Evolutionary conservation across 805 yeast genomes (phyloP).

Genomic region (Candida multigemmis): DNA sequence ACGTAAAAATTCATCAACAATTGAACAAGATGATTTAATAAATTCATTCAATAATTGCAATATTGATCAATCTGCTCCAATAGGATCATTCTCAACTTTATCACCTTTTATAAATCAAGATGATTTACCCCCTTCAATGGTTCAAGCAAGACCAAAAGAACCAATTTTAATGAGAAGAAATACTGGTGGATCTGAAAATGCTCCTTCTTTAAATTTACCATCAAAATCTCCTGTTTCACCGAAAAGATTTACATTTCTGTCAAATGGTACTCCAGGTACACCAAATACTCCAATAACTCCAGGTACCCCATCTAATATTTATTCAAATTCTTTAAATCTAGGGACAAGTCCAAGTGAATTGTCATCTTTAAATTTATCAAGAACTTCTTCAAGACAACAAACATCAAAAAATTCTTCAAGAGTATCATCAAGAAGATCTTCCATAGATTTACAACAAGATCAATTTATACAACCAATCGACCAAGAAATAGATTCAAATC

Average conservation of each 20-base stretch:
- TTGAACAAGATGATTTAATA: constrained; percentile 1
- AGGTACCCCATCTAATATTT: constrained; percentile 15
- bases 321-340: constrained; percentile 7
- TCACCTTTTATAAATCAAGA: constrained; percentile 1
- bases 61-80: too few species aligned
- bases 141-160: constrained; percentile 59
- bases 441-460: too few species aligned
- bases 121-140: constrained; percentile 60
- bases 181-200: constrained; percentile 24
- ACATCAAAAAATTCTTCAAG: constrained; percentile 5
- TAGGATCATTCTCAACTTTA: background rate
- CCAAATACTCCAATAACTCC: constrained; percentile 9
- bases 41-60: constrained; percentile 1
- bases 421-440: constrained; percentile 3
- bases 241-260: too few species aligned
- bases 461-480: too few species aligned
- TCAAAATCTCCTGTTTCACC: background rate
- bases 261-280: too few species aligned
- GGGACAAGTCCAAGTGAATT: too few species aligned
- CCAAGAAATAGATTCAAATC: too few species aligned
- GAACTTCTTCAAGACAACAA: constrained; percentile 4
- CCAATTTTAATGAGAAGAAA: constrained; percentile 58
- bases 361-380: too few species aligned
- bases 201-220: constrained; percentile 1
- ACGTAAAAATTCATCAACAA: too few species aligned